Base-by-base conservation (phyloP, 2,329 filamentous ascomycete genomes). In the Chaetoscypha palmicola region DNA sequence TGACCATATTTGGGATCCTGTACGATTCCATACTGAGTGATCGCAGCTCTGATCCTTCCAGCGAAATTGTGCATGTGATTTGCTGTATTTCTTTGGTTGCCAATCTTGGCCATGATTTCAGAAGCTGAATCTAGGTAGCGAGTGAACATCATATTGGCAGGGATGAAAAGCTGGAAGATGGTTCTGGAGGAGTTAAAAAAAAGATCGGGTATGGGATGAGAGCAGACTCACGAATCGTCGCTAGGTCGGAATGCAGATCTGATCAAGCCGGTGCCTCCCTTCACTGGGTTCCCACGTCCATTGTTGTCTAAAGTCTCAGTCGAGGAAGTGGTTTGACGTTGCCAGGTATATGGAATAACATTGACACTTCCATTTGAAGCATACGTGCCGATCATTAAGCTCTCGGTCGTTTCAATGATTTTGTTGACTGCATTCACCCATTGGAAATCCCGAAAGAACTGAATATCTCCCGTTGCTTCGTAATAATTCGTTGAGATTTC, bases 221-320 rank as follows among this genome's bases (percentile, higher is more conserved):
- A n/a, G n/a, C 8, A 33, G 12, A 51, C 59, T 46, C 26, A 87
- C 11, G 87, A 79, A 62, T 96, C 91, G 62, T 97, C 91, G 46
- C 85, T 91, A 0, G 90, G 91, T 1, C 91, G 77, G 69, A 96
- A 96, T 22, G 89, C 88, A 53, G 85, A 90, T 43, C 91, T 78
- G 32, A 96, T 76, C 39, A 96, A 74, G 0, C 88, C 88, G 1
- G 88, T 92, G 22, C 77, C 78, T 31, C 64, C 66, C 42, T 79
- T 83, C 2, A 94, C 75, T 0, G 91, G 91, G 53, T 87, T 90
- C 14, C 89, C 90, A 22, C 81, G 69, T 7, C 91, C 91, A 7
- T 71, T 70, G 46, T 96, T 82, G 45, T 73, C 77, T 2, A 95
- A 74, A 0, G 89, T 95, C 60, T 95, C 90, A 0, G 87, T 91